Percentiles rank a stretch among this genome's conserved stretches.
Conservation (phyloP, 768 basidiomycete species). For the Trametes cubensis region DNA sequence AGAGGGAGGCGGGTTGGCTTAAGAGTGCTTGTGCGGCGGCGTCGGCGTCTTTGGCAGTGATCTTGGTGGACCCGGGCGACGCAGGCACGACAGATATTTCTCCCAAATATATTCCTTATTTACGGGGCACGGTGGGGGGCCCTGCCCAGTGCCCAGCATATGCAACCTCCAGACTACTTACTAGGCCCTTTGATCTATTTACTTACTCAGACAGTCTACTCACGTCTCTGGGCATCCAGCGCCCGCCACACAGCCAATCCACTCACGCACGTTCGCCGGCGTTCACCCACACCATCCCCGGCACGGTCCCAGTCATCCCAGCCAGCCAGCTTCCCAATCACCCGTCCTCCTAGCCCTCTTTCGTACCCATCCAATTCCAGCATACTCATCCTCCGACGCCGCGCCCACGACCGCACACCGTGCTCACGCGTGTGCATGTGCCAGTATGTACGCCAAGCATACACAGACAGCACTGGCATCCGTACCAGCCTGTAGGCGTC, state of each 20-base stretch:
- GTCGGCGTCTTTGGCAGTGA: conserved; percentile 15
- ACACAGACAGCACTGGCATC: background rate
- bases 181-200: background rate
- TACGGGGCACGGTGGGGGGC: too few relatives aligned
- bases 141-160: too few relatives aligned
- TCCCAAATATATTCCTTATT: too few relatives aligned
- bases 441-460: background rate
- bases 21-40: conserved; percentile 5
- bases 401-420: background rate
- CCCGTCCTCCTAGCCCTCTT: conserved; percentile 7
- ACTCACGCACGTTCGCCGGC: conserved; percentile 60
- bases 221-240: background rate
- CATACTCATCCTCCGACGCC: background rate
- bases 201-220: background rate
- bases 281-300: conserved; percentile 25
- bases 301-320: conserved; percentile 14
- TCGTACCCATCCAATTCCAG: background rate
- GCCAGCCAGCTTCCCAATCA: conserved; percentile 15
- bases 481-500: background rate
- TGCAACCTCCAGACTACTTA: too few relatives aligned
- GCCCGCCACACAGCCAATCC: conserved; percentile 27
- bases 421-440: background rate
- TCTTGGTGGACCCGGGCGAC: background rate
- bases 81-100: too few relatives aligned
- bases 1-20: background rate